Evolutionary conservation across 805 yeast genomes (phyloP), one percentile per base, ranked within the genome.

Genomic region (Yamadazyma akitaensis): DNA sequence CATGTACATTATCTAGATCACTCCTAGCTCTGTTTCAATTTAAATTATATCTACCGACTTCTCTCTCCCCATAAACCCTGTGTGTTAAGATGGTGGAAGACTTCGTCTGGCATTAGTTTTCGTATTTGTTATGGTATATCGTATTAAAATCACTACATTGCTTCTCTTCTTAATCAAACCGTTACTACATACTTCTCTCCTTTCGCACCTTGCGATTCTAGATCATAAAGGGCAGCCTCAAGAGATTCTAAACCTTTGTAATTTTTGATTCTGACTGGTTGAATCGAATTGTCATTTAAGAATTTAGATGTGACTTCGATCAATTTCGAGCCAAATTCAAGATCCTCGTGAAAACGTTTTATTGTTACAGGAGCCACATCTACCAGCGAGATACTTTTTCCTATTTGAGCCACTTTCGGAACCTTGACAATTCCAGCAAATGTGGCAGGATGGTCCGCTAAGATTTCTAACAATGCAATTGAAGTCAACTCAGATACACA

Each of bases 291-390:
- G 1, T 44, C 42, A 3, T 60, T 53, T 13, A 74, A 58, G 5
- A 65, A 59, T 11, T 54, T 48, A 2, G 66, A 58, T 3, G 78
- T 73, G 3, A 53, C 52, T 5, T 58, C 37, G 8, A 73, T 72
- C 25, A 73, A 54, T 16, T 53, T 44, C 34, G 58, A 49, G 14
- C 78, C 78, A 53, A 61, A 70, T 4, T 53, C 53, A 12, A 70
- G 41, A 46, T 74, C 66, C 53, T 73, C 79, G 47, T 74, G 79
- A 49, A 74, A 74, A 42, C 57, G 57, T 49, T 74, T 74, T 24
- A 74, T 67, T 8, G 61, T 54, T 2, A 73, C 73, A 16, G 61
- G 61, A 36, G 61, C 63, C 1, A 65, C 47, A 30, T n/a, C 33
- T 5, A 30, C 33, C 33, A 30, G 33, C 9, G 33, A 30, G 33